Percentiles rank a stretch among this genome's conserved stretches.
phyloP scores from a whole-genome alignment of 805 yeast species.

The Maudiozyma bulderi region DNA sequence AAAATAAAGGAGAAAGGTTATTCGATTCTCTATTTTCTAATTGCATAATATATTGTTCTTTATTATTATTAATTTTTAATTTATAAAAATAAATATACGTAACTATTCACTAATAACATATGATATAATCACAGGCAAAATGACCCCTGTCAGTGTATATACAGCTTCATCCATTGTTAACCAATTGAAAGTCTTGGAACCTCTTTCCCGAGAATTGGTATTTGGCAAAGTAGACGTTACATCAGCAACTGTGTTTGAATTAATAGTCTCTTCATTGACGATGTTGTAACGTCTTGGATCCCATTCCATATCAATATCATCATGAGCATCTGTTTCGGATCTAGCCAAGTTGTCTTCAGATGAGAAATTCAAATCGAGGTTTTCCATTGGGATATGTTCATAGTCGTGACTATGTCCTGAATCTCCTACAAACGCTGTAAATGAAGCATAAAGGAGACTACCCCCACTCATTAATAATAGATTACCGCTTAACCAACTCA shows the following conservation, averaged over 20 bases:
- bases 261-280: not conserved
- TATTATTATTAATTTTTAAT: not conserved
- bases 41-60: not conserved
- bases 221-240: not conserved
- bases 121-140: slow-evolving; percentile 23
- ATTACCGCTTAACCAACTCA: slow-evolving; percentile 26
- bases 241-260: not conserved
- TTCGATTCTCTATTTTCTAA: not conserved
- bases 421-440: slow-evolving; percentile 23
- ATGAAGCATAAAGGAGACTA: slow-evolving; percentile 28
- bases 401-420: slow-evolving; percentile 8
- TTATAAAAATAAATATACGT: not conserved
- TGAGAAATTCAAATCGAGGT: not conserved
- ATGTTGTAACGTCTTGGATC: slow-evolving; percentile 3
- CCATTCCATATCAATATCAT: slow-evolving; percentile 2
- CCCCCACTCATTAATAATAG: slow-evolving; percentile 29
- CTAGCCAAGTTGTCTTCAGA: not conserved
- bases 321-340: not conserved
- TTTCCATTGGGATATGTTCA: not conserved
- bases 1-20: slow-evolving; percentile 7
- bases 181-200: not conserved
- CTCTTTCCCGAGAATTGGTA: not conserved
- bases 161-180: slow-evolving; percentile 6
- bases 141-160: slow-evolving; percentile 19
- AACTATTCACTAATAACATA: slow-evolving; percentile 15